A percentile compares a stretch with the other conserved stretches of the same genome.
These are phyloP conservation scores for Sclerotinia sclerotiorum DNA, from an alignment of 2,329 filamentous ascomycete genomes.

Conservation along the genomic window DNA sequence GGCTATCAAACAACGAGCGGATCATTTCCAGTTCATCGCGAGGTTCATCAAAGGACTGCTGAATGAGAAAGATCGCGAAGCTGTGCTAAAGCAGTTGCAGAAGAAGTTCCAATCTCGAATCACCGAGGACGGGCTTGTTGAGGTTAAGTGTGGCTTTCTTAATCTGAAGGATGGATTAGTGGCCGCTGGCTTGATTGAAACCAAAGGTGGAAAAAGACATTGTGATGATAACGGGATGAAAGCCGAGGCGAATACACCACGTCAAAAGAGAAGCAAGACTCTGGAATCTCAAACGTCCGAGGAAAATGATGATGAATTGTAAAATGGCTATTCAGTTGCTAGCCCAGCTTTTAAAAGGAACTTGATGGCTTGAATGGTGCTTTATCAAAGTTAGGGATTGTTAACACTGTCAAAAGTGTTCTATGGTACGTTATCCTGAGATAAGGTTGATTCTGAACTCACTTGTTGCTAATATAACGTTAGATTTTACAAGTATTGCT, in stretches of 20 bases:
- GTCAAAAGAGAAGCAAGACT: neutral
- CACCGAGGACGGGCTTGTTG: slow-evolving; percentile 11
- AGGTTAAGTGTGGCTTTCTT: slow-evolving; percentile 12
- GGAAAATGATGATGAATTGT: slow-evolving; percentile 14
- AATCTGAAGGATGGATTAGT: slow-evolving; percentile 7
- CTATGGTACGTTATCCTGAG: neutral
- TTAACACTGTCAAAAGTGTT: neutral
- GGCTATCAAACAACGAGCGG: neutral
- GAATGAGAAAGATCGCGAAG: neutral
- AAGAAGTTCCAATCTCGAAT: slow-evolving; percentile 7
- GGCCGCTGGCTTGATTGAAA: slow-evolving; percentile 2
- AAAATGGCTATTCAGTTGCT: neutral
- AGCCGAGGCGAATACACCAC: neutral
- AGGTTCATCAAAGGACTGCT: slow-evolving; percentile 10
- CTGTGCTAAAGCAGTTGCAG: neutral
- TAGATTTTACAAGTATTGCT: neutral
- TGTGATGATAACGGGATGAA: neutral
- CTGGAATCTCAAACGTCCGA: neutral
- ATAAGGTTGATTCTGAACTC: neutral
- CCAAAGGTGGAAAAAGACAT: neutral
- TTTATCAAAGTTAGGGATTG: neutral
- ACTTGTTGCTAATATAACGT: neutral
- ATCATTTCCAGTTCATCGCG: slow-evolving; percentile 9
- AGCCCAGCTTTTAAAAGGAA: neutral
- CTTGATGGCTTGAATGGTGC: neutral